Conservation (phyloP, 1,284 basidiomycete genomes). For the Gymnopus androsaceus region DNA sequence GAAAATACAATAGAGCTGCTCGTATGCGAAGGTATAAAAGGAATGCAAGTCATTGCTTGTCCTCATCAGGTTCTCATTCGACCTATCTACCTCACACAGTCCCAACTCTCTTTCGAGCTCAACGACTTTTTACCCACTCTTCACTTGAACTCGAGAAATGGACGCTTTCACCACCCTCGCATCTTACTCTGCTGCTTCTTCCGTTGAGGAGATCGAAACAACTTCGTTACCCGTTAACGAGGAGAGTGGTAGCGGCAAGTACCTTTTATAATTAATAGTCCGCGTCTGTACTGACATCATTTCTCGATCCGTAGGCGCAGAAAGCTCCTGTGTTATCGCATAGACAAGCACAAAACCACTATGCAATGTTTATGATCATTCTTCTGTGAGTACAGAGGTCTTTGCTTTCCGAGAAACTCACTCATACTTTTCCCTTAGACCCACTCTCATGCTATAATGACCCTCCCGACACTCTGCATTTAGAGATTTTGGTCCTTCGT, state of each 20-base stretch:
- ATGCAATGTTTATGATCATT: conserved; percentile 11
- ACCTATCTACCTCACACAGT: neutral
- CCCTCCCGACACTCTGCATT: neutral
- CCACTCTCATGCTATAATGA: neutral
- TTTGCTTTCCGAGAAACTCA: too few relatives aligned
- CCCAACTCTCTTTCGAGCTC: neutral
- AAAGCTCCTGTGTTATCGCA: conserved; percentile 23
- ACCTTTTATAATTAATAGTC: too few relatives aligned
- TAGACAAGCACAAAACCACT: conserved; percentile 6
- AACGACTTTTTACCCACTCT: neutral
- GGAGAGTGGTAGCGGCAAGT: conserved; percentile 20
- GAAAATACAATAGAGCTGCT: neutral
- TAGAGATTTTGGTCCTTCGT: neutral
- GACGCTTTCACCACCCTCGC: conserved; percentile 17
- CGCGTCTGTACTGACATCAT: too few relatives aligned
- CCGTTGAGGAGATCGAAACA: conserved; percentile 11
- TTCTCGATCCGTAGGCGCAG: too few relatives aligned
- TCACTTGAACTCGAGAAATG: conserved; percentile 6
- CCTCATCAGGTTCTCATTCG: neutral
- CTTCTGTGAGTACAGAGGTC: neutral
- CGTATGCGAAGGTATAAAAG: neutral
- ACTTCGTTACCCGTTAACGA: conserved; percentile 19
- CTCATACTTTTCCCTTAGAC: neutral
- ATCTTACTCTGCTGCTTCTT: conserved; percentile 5
- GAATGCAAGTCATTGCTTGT: neutral